A percentile compares a stretch with the other conserved stretches of the same genome.
Evolutionary conservation across 2,329 filamentous ascomycete species (phyloP).

Genomic region (Mariannaea elegans): DNA sequence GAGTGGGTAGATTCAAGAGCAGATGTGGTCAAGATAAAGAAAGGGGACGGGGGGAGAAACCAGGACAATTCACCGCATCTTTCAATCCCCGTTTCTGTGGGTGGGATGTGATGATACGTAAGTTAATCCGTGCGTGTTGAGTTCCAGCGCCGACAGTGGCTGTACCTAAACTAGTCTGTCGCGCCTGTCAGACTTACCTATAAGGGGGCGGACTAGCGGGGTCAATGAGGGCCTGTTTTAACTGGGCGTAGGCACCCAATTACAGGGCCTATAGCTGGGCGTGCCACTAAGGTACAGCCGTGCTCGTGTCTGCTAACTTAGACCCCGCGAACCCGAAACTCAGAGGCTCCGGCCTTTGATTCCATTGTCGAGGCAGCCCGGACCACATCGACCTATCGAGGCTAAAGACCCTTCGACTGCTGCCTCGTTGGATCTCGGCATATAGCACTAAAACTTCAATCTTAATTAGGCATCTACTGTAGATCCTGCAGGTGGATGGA

Average conservation of each 20-base stretch:
- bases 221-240: not conserved
- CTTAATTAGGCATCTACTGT: not conserved
- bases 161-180: not conserved
- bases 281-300: too few relatives aligned
- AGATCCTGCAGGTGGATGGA: not conserved
- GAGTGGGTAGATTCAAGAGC: not conserved
- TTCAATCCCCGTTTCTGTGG: slow-evolving; percentile 2
- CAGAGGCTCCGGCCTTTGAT: too few relatives aligned
- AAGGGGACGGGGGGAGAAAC: not conserved
- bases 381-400: not conserved
- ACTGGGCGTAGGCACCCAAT: slow-evolving; percentile 3
- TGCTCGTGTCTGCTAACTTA: not conserved
- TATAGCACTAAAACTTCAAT: not conserved
- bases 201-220: not conserved
- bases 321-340: not conserved
- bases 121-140: slow-evolving; percentile 19
- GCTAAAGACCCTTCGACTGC: not conserved
- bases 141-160: slow-evolving; percentile 20
- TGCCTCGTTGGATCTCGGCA: not conserved
- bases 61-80: slow-evolving; percentile 39
- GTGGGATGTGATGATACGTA: not conserved
- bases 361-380: slow-evolving; percentile 1
- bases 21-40: slow-evolving; percentile 4
- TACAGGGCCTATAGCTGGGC: not conserved
- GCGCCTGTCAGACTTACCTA: not conserved